Conservation (phyloP, 306 rosid genomes). For the Chamaecrista fasciculata region DNA sequence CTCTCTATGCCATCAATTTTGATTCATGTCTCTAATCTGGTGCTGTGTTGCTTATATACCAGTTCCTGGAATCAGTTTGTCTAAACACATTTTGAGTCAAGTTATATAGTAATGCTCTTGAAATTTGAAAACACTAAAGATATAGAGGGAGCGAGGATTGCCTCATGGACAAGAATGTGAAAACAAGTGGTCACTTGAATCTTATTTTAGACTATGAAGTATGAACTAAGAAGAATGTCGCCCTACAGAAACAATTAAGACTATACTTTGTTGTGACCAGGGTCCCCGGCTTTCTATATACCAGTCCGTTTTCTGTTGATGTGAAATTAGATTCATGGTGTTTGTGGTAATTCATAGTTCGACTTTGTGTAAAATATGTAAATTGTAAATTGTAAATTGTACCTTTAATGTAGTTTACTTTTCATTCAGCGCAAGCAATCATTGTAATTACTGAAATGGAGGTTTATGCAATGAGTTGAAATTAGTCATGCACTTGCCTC, state of each 20-base stretch:
- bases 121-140: background rate
- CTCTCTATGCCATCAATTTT: too few species aligned
- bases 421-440: background rate
- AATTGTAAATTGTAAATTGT: background rate
- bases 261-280: background rate
- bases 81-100: background rate
- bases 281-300: background rate
- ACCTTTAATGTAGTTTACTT: background rate
- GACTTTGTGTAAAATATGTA: background rate
- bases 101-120: background rate
- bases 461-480: background rate
- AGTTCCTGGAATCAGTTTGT: background rate
- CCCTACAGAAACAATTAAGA: background rate
- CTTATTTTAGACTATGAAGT: background rate
- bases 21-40: too few species aligned
- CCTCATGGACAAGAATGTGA: too few species aligned
- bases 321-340: background rate
- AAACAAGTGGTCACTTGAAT: background rate
- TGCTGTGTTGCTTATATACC: background rate
- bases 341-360: background rate
- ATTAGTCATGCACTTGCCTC: constrained; percentile 4
- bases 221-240: too few species aligned
- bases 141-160: background rate
- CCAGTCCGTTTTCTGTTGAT: too few species aligned
- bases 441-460: background rate